Conservation (phyloP, 441 rosid species). For the Erysimum cheiri region DNA sequence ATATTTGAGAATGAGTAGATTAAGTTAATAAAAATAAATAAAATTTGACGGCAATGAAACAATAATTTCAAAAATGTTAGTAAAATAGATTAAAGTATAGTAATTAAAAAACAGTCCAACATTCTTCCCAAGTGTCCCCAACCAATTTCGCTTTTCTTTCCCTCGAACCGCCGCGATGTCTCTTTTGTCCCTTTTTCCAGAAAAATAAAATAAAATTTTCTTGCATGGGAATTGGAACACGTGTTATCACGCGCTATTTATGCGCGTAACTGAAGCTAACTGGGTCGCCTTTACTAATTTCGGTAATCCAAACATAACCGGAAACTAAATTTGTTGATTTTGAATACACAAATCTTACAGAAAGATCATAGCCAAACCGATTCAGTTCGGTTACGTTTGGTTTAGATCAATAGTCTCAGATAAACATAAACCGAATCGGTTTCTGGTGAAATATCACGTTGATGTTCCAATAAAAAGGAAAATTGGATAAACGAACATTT, state of each 20-base stretch:
- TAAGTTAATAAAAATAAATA: constrained; percentile 19
- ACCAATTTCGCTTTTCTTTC: constrained; percentile 43
- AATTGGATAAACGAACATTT: constrained; percentile 32
- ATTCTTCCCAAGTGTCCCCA: constrained; percentile 46
- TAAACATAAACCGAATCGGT: constrained; percentile 25
- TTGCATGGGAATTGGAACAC: constrained; percentile 36
- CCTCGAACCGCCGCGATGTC: constrained; percentile 51
- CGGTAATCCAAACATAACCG: constrained; percentile 13
- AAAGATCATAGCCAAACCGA: background rate
- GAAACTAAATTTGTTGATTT: background rate
- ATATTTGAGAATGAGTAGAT: background rate
- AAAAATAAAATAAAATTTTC: background rate
- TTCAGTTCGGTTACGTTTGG: background rate
- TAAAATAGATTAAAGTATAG: constrained; percentile 3
- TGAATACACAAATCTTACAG: background rate
- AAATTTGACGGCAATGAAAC: background rate
- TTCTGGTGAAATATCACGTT: background rate
- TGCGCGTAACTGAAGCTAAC: constrained; percentile 14
- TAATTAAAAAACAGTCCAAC: constrained; percentile 38
- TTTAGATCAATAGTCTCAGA: constrained; percentile 4
- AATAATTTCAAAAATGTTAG: background rate
- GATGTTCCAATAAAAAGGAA: constrained; percentile 8
- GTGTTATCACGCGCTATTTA: constrained; percentile 19
- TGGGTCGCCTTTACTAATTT: background rate
- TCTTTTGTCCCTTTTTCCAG: constrained; percentile 13